Evolutionary conservation across 805 yeast genomes (phyloP).

Genomic region (Wickerhamiella siamensis): DNA sequence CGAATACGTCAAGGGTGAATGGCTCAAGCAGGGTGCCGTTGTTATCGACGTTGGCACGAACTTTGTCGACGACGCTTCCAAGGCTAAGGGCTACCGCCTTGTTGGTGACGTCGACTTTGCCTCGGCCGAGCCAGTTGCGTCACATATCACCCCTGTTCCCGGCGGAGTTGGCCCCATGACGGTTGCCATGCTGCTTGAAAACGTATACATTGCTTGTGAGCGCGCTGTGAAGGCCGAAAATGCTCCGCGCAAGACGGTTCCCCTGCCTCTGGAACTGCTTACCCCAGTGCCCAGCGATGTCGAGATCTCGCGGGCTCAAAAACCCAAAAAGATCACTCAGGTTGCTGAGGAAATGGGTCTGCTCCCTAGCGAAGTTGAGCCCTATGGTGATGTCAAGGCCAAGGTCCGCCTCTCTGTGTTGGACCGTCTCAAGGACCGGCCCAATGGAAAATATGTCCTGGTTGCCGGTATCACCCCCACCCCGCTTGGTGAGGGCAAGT

Average conservation of each 20-base stretch:
- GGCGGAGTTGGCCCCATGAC: constrained; percentile 99
- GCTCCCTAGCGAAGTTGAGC: constrained; percentile 63
- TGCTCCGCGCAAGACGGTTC: constrained; percentile 36
- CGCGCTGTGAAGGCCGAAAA: constrained; percentile 24
- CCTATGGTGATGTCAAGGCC: constrained; percentile 80
- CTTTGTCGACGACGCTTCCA: constrained; percentile 60
- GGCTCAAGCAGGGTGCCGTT: constrained; percentile 73
- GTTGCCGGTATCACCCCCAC: constrained; percentile 98
- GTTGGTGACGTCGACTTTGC: constrained; percentile 90
- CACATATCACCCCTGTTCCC: constrained; percentile 86
- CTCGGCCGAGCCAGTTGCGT: constrained; percentile 45
- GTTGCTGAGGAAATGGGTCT: constrained; percentile 79
- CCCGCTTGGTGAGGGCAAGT: constrained; percentile 95
- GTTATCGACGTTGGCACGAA: constrained; percentile 94
- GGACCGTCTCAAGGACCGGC: constrained; percentile 47
- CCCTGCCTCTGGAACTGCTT: constrained; percentile 39
- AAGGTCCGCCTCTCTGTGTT: constrained; percentile 60
- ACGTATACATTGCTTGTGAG: constrained; percentile 69
- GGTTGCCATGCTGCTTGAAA: constrained; percentile 83
- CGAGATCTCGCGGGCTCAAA: constrained; percentile 77
- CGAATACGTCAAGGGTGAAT: constrained; percentile 68
- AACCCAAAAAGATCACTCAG: constrained; percentile 63
- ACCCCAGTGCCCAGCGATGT: constrained; percentile 82
- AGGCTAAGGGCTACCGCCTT: constrained; percentile 63
- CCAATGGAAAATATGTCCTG: constrained; percentile 72